phyloP scores from a whole-genome alignment of 2,329 filamentous ascomycete species.

The Cryphonectria naterciae region DNA sequence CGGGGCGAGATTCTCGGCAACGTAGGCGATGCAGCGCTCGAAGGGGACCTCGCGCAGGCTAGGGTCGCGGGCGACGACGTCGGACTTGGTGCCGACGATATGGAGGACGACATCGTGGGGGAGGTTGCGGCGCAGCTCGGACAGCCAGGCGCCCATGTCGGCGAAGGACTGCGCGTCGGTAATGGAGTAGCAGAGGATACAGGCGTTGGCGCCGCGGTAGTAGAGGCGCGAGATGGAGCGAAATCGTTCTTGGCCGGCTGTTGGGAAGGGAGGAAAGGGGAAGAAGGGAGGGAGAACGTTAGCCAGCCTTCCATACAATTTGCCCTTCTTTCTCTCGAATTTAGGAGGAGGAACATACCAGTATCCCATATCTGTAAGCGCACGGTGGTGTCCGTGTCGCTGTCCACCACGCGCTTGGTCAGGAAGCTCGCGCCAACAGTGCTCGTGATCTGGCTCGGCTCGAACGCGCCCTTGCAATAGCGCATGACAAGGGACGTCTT shows the following conservation, averaged over 20 bases:
- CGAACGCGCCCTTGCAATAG: constrained; percentile 74
- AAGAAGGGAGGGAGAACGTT: background rate
- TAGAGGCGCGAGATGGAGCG: constrained; percentile 93
- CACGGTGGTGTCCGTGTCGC: constrained; percentile 82
- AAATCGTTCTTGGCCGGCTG: constrained; percentile 89
- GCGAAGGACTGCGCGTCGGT: constrained; percentile 83
- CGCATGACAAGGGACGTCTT: constrained; percentile 80
- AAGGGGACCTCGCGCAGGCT: constrained; percentile 82
- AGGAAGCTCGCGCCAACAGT: constrained; percentile 83
- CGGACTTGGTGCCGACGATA: constrained; percentile 92
- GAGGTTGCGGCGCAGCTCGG: constrained; percentile 80
- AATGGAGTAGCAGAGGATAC: constrained; percentile 93
- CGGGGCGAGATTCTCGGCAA: constrained; percentile 86
- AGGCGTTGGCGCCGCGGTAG: constrained; percentile 93
- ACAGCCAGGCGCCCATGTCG: constrained; percentile 92
- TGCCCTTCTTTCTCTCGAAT: background rate
- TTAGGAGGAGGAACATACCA: constrained; percentile 46
- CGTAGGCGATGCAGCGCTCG: constrained; percentile 93
- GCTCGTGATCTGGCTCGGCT: constrained; percentile 65
- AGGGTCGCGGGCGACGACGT: constrained; percentile 86
- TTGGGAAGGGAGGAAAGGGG: constrained; percentile 6
- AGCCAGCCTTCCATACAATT: background rate
- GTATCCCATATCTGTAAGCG: constrained; percentile 98
- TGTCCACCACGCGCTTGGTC: constrained; percentile 79
- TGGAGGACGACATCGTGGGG: constrained; percentile 81